phyloP scores from a whole-genome alignment of 208 protist genomes.

The Zelonia costaricensis region DNA sequence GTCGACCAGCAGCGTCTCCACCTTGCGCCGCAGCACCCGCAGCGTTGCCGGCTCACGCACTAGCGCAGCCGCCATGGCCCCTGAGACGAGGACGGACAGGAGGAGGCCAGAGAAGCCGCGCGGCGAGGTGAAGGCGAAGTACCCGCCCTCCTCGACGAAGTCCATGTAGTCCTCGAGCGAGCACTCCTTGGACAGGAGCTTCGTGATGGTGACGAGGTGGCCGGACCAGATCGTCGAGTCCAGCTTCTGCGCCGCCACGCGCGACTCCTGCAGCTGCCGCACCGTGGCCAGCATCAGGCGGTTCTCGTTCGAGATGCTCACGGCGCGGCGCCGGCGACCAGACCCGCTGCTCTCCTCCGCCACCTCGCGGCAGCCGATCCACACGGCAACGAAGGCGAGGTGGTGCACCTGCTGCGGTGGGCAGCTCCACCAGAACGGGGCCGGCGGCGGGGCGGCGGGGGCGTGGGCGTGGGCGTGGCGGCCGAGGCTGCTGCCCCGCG shows the following conservation, averaged over 20 bases:
- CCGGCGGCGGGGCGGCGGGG: conserved; percentile 1
- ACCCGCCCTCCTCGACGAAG: conserved; percentile 45
- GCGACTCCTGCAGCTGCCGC: conserved; percentile 36
- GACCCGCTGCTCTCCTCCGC: conserved; percentile 43
- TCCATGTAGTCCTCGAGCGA: conserved; percentile 69
- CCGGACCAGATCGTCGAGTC: conserved; percentile 47
- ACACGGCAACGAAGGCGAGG: conserved; percentile 56
- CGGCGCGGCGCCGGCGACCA: conserved; percentile 38
- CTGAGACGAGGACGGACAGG: conserved; percentile 33
- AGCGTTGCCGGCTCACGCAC: conserved; percentile 31
- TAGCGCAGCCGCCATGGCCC: conserved; percentile 22
- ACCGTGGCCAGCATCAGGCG: conserved; percentile 37
- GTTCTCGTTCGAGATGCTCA: conserved; percentile 51
- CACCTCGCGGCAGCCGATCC: conserved; percentile 53
- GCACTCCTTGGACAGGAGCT: conserved; percentile 58
- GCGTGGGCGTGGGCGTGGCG: conserved; percentile 12
- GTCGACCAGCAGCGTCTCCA: conserved; percentile 60
- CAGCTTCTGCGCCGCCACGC: conserved; percentile 30
- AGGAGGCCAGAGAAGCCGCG: conserved; percentile 43
- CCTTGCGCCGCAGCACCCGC: conserved; percentile 50
- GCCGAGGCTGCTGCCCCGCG: conserved; percentile 12
- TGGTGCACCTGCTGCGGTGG: conserved; percentile 65
- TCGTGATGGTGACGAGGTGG: conserved; percentile 61
- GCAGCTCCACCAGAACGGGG: conserved; percentile 57
- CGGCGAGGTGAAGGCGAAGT: conserved; percentile 27